Base-by-base conservation (phyloP, 23 red algal genomes). In the Gracilariopsis chorda region DNA sequence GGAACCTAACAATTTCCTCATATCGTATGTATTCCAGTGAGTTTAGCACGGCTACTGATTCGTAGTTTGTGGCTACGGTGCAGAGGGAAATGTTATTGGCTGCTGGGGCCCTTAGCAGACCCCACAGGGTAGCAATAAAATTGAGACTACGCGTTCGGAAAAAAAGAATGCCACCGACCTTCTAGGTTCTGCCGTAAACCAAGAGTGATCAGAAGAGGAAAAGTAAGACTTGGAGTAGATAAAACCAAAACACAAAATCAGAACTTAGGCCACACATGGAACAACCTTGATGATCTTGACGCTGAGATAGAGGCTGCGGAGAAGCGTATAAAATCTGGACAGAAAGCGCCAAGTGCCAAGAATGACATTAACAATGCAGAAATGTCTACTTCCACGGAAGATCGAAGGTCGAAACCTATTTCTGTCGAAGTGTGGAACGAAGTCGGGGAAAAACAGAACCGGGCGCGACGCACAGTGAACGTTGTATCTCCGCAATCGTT, bases 221-320 rank as follows among this genome's bases (percentile, higher is more conserved):
- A 82, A 37, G 65, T 95, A 0, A 84, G 93, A 56, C 49, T 95
- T 19, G 93, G 86, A 42, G 93, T 73, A 11, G 85, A 47, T 33
- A 62, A 88, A 59, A 37, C 23, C 8, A 44, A 23, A 71, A 59
- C 53, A 39, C n/a, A n/a, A n/a, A n/a, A n/a, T n/a, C n/a, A n/a
- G n/a, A 74, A 53, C 21, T 42, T 9, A 63, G 4, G 9, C 40
- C 36, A 46, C 0, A 25, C 40, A 23, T 25, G 39, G 67, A 73
- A 73, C 40, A 73, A 36, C 17, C 39, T 73, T 46, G 37, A 73
- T 46, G 67, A 73, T 73, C 67, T 73, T 73, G 67, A 73, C 40
- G 67, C 67, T 1, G 67, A 44, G 67, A 73, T 73, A 73, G 67
- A 73, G 67, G 67, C 67, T 25, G 67, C 67, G 37, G 47, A 73